Evolutionary conservation across 257 asterid species (phyloP), one percentile per base, ranked within the genome.

Genomic region (Buddleja alternifolia): DNA sequence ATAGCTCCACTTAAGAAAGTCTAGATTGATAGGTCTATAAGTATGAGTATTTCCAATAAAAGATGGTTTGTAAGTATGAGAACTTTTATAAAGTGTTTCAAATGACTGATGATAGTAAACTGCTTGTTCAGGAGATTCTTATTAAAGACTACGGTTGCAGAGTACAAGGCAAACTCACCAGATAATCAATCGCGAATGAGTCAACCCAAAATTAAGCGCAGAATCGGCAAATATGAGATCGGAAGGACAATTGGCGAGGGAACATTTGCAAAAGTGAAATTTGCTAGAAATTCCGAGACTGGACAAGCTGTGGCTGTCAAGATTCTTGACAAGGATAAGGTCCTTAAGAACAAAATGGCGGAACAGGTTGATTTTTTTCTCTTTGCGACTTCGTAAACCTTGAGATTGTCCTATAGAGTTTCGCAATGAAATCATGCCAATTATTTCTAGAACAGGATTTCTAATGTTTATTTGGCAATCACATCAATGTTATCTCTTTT

Each of bases 221-320:
- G 78, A 73, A 83, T 93, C 15, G 98, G 97, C 55, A 84, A 85
- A 80, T 93, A 90, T 82, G 98, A 93, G 77, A 75, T 93, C 41
- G 98, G 97, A 74, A 86, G 98, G 82, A 93, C 98, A 12, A 88
- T 93, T 36, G 98, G 98, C 11, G 98, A 93, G 83, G 98, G 98
- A 45, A 72, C 98, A 74, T 93, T 90, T 77, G 98, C 98, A 32
- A 93, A 93, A 76, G 97, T 90, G 36, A 93, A 90, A 41, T 90
- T 86, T 63, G 97, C 97, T 32, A 82, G 87, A 79, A 86, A 93
- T 81, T 82, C 92, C 4, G 95, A 85, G 84, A 88, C 88, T 0
- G 96, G 92, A 42, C 87, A 90, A 29, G 66, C 82, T 34, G 96
- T 88, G 66, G 98, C 98, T 21, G 52, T 93, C 79, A 93, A 93